A percentile compares a stretch with the other conserved stretches of the same genome.
phyloP scores from a whole-genome alignment of 2,329 filamentous ascomycete species.

The Rutstroemia sp. region DNA sequence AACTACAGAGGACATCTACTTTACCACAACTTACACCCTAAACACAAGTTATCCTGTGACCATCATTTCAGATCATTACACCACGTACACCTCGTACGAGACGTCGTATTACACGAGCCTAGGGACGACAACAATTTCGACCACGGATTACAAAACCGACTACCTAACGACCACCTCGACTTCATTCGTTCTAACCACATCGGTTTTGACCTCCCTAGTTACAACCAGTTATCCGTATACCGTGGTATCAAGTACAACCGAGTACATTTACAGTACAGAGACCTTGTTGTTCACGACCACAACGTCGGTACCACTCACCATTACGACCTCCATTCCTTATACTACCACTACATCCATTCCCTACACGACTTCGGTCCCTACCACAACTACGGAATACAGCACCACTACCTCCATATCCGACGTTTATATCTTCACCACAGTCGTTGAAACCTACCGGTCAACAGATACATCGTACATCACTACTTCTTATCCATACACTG shows the following conservation, averaged over 20 bases:
- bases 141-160: too few relatives aligned
- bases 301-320: neutral
- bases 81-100: too few relatives aligned
- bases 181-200: neutral
- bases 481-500: conserved; percentile 9
- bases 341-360: neutral
- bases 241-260: conserved; percentile 1
- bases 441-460: neutral
- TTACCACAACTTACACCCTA: neutral
- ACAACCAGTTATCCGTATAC: conserved; percentile 3
- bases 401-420: neutral
- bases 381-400: neutral
- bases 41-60: neutral
- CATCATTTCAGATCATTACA: neutral
- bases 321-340: neutral
- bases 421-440: neutral
- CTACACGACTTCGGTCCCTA: neutral
- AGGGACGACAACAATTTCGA: too few relatives aligned
- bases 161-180: neutral
- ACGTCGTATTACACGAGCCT: too few relatives aligned
- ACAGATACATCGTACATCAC: conserved; percentile 1
- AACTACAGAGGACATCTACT: neutral
- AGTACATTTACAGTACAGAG: conserved; percentile 1
- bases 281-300: neutral
- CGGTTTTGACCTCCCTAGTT: neutral